phyloP scores from a whole-genome alignment of 1,284 basidiomycete species.

The Violaceomyces palustris region DNA sequence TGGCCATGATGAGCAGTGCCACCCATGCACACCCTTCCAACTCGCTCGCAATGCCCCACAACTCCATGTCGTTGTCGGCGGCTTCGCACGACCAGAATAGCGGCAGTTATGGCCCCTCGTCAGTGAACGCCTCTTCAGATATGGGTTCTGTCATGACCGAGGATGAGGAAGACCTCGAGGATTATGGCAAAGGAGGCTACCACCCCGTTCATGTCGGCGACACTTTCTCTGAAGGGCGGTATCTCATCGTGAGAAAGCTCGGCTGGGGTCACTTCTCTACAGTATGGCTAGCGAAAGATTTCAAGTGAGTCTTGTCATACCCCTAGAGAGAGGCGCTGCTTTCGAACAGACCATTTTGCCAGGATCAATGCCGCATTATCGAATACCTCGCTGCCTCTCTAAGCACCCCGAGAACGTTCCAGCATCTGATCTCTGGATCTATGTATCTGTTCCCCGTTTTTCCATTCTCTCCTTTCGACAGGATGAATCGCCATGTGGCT shows the following conservation, averaged over 20 bases:
- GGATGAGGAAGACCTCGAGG: constrained; percentile 55
- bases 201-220: constrained; percentile 93
- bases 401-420: no score
- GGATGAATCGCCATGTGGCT: constrained; percentile 89
- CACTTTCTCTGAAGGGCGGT: constrained; percentile 78
- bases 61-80: constrained; percentile 17
- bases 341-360: no score
- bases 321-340: no score
- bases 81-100: constrained; percentile 20
- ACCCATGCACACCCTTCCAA: constrained; percentile 11
- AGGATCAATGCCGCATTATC: no score
- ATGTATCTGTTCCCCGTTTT: no score
- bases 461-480: constrained; percentile 53
- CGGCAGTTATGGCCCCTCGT: constrained; percentile 23
- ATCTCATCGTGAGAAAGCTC: constrained; percentile 87
- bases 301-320: constrained; percentile 43
- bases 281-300: constrained; percentile 54
- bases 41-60: constrained; percentile 14
- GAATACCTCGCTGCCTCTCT: not conserved
- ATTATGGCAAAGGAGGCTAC: constrained; percentile 64
- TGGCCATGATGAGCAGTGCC: constrained; percentile 20
- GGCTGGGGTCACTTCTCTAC: constrained; percentile 92
- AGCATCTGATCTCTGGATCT: no score
- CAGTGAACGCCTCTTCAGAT: constrained; percentile 27
- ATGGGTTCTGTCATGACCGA: constrained; percentile 51